Conservation (phyloP, 768 basidiomycete species). For the Rhodotorula kratochvilovae region DNA sequence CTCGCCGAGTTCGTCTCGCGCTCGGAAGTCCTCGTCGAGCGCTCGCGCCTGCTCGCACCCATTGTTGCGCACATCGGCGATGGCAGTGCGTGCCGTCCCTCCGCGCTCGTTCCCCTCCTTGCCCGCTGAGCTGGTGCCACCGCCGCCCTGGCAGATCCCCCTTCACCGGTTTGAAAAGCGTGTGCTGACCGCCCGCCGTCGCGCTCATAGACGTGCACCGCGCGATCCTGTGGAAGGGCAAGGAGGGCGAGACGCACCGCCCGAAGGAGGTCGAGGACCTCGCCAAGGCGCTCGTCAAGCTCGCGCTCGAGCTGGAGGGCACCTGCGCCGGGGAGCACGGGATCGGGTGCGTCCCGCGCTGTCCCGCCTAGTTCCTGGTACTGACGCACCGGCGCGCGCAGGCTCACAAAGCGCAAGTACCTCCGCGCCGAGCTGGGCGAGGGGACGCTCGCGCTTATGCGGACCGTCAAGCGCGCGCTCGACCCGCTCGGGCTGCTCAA, state of each 20-base stretch:
- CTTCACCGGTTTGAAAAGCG: too few relatives aligned
- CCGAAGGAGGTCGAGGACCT: conserved; percentile 42
- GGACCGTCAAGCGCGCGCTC: conserved; percentile 69
- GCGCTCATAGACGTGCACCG: conserved; percentile 46
- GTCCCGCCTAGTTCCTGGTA: too few relatives aligned
- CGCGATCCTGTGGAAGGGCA: conserved; percentile 45
- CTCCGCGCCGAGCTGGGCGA: conserved; percentile 74
- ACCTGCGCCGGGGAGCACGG: conserved; percentile 50
- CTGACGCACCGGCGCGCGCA: not conserved
- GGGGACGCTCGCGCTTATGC: conserved; percentile 79
- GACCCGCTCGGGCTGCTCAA: conserved; percentile 80
- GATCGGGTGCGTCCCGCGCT: not conserved
- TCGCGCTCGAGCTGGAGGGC: conserved; percentile 50
- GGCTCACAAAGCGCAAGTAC: conserved; percentile 54
- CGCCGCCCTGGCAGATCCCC: too few relatives aligned
- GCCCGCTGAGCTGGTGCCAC: too few relatives aligned
- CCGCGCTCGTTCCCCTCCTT: too few relatives aligned
- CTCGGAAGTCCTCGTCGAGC: conserved; percentile 69
- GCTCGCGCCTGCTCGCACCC: conserved; percentile 61
- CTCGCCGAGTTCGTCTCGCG: conserved; percentile 54
- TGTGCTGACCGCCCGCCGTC: too few relatives aligned
- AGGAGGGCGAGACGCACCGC: not conserved
- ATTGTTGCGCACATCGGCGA: conserved; percentile 62
- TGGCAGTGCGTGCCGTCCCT: conserved; percentile 43
- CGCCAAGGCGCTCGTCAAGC: conserved; percentile 48